These are phyloP conservation scores for Cinnamomum micranthum DNA, from an alignment of 164 flowering plant species.

Conservation along the genomic window DNA sequence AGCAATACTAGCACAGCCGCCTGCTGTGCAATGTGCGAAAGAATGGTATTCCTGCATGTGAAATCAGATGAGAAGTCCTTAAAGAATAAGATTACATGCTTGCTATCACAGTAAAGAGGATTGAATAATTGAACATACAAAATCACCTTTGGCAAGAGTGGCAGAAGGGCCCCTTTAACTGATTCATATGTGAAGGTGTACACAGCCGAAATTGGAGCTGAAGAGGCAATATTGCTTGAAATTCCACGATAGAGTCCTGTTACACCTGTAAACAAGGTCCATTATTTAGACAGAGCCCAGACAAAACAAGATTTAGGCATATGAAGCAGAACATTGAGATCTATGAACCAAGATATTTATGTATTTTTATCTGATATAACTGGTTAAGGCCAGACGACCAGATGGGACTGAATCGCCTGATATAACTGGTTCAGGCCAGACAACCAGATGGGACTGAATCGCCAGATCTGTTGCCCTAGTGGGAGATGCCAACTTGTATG, in stretches of 20 bases:
- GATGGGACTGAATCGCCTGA: too few relatives aligned
- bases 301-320: not conserved
- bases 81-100: not conserved
- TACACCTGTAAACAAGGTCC: conserved; percentile 49
- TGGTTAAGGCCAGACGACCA: too few relatives aligned
- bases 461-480: too few relatives aligned
- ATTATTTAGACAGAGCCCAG: not conserved
- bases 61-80: conserved; percentile 1
- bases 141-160: conserved; percentile 76
- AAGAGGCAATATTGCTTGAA: conserved; percentile 77
- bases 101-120: not conserved
- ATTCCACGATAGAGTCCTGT: conserved; percentile 92
- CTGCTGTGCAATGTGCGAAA: conserved; percentile 80
- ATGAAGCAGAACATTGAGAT: not conserved
- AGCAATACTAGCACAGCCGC: conserved; percentile 97
- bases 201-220: conserved; percentile 96
- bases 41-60: conserved; percentile 70
- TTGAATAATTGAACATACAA: not conserved
- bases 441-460: too few relatives aligned
- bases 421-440: too few relatives aligned
- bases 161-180: conserved; percentile 76
- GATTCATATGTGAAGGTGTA: conserved; percentile 96
- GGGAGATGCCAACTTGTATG: too few relatives aligned
- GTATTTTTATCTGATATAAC: too few relatives aligned
- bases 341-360: too few relatives aligned